Base-by-base conservation (phyloP, 805 yeast genomes). In the Priceomyces fermenticarens region DNA sequence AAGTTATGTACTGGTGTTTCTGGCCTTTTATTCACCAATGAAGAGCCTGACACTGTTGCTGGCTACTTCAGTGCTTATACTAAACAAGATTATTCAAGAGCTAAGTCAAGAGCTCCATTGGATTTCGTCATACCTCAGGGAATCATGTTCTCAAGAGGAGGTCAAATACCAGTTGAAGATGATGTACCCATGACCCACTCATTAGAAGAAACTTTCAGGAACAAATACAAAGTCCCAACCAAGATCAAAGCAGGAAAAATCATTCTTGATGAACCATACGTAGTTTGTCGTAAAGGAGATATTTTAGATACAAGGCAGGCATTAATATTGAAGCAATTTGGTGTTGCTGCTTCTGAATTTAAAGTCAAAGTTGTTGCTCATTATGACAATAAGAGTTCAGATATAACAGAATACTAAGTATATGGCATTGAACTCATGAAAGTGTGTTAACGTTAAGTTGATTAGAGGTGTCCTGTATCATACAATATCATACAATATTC, bases 111-210 rank as follows among this genome's bases (percentile, higher is more conserved):
- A 52, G 77, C 96, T 10, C 95, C 98, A 41, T 70, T 91, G 45
- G 80, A 85, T 38, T 90, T 93, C 66, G 76, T 80, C 4, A 75
- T 93, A 42, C 98, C 99, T 23, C 88, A 75, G 45, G 99, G 99
- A 36, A 76, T 88, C 39, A 83, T 93, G 7, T 90, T 88, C 63
- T 87, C 98, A 14, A 83, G 97, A 61, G 99, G 97, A 55, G 99
- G 99, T 15, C 95, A 88, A 66, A 70, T 90, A 38, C 75, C 96
- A 25, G 67, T 62, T 16, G 97, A 89, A 58, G 98, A 93, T 49
- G 99, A 93, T 63, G 89, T 93, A 14, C 96, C 97, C 53, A 83
- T 93, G 86, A 84, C 95, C 10, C 99, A 93, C 62, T 88, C 98
- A 4, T 76, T 95, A 68, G 99, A 93, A 66, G 88, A 89, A 55